Evolutionary conservation across 176 grass and related monocot genomes (phyloP).

Genomic region (Melocanna baccifera): DNA sequence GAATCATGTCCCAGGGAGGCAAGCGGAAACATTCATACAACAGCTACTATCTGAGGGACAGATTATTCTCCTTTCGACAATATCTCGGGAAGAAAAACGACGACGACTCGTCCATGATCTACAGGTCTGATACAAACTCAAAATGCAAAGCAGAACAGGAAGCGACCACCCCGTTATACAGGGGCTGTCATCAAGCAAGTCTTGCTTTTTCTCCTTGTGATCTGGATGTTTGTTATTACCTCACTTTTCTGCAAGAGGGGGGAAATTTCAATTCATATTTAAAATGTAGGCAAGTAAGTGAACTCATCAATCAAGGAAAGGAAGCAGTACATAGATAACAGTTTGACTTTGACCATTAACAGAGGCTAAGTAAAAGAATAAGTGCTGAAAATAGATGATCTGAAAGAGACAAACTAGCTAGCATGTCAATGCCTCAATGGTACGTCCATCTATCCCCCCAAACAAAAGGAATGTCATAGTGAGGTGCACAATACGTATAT

Average conservation of each 20-base stretch:
- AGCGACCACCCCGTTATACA: constrained; percentile 10
- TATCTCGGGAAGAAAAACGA: neutral
- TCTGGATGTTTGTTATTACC: neutral
- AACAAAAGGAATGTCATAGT: neutral
- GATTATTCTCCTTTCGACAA: constrained; percentile 3
- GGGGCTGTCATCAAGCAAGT: neutral
- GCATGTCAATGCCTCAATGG: neutral
- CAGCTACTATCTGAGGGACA: neutral
- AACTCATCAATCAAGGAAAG: neutral
- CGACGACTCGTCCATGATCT: constrained; percentile 9
- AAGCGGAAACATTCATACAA: neutral
- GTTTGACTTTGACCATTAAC: neutral
- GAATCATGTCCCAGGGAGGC: neutral
- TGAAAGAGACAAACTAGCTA: neutral
- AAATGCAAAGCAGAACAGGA: neutral
- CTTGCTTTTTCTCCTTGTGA: constrained; percentile 2
- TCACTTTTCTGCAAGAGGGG: constrained; percentile 27
- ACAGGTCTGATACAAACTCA: constrained; percentile 28
- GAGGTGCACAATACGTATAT: neutral
- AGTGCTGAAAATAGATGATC: neutral
- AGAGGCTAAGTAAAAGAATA: neutral
- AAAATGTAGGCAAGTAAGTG: neutral
- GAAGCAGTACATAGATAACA: neutral
- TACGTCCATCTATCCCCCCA: neutral
- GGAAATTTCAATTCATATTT: neutral